Evolutionary conservation across 1,284 basidiomycete species (phyloP), one percentile per base, ranked within the genome.

Genomic region (Kalmanozyma brasiliensis): DNA sequence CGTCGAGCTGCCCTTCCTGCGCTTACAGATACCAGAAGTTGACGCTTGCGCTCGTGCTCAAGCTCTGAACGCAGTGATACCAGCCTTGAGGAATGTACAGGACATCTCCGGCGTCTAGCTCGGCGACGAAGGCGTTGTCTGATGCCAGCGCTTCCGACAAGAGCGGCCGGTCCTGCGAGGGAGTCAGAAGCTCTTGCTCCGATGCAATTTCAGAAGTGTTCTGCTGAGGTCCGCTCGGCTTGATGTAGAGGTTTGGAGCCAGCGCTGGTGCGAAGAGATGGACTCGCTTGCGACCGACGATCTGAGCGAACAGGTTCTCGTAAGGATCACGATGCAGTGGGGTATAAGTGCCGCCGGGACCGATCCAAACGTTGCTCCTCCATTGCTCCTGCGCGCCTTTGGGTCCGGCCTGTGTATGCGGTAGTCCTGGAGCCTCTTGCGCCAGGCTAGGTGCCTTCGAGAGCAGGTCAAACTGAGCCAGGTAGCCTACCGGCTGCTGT

Each of bases 321-420:
- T 74, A 72, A 8, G 72, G 72, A 44, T 74, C 72, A 5, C 72
- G 55, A 41, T 74, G 72, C 4, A 74, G 24, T 11, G 73, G 73
- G 4, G 73, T 75, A 47, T 59, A 75, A 9, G 73, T 66, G 36
- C 58, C 62, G 17, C 49, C 33, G 14, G 70, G 70, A 3, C 73
- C 73, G 32, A 75, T 70, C 73, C 73, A 75, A 23, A 64, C 49
- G 19, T 75, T 75, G 52, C 71, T 61, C 8, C 73, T 49, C 70
- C 70, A 75, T 42, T 75, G 70, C 33, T 74, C 71, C 14, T 52
- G 45, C 1, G 51, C 34, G 16, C 58, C 65, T 37, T 65, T 73
- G 2, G 64, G 62, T 11, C 73, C 73, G 34, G 71, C 61, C 4
- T 17, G 34, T 8, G 70, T 69, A 47, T 75, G 71, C 7, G 71